Conservation (phyloP, 192 early-diverging fungal genomes). For the Rhizoclosmatium globosum region DNA sequence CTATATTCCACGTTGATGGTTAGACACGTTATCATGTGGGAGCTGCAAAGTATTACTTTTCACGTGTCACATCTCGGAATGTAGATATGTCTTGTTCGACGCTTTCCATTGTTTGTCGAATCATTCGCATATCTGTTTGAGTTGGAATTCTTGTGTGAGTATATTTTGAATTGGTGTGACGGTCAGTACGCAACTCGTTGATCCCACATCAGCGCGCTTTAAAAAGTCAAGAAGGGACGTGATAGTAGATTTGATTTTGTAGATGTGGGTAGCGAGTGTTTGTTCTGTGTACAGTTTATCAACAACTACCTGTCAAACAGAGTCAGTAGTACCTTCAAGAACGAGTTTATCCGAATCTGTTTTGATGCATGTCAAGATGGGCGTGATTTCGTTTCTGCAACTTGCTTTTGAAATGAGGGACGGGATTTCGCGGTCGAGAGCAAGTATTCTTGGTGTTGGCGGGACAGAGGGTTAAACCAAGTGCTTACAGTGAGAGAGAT, state of each 20-base stretch:
- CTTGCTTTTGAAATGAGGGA: conserved; percentile 18
- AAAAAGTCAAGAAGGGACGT: neutral
- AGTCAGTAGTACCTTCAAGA: conserved; percentile 3
- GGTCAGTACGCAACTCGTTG: conserved; percentile 6
- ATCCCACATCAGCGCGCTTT: neutral
- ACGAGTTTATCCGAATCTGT: conserved; percentile 3
- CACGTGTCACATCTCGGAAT: conserved; percentile 4
- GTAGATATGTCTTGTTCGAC: conserved; percentile 22
- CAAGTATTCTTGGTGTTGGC: neutral
- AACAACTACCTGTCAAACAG: neutral
- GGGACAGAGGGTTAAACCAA: neutral
- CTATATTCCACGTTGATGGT: too few species aligned
- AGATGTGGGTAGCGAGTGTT: neutral
- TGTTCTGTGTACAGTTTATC: conserved; percentile 8
- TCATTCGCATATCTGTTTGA: conserved; percentile 15
- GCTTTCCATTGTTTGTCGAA: conserved; percentile 30
- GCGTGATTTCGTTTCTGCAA: conserved; percentile 6
- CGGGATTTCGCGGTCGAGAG: conserved; percentile 28
- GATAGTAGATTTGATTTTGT: conserved; percentile 28
- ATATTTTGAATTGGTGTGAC: too few species aligned
- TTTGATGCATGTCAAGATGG: neutral
- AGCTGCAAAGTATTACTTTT: neutral
- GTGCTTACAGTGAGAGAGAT: too few species aligned
- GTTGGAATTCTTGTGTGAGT: neutral
- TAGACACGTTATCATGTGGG: neutral